phyloP scores from a whole-genome alignment of 2,329 filamentous ascomycete species.

The Fusarium albidum region DNA sequence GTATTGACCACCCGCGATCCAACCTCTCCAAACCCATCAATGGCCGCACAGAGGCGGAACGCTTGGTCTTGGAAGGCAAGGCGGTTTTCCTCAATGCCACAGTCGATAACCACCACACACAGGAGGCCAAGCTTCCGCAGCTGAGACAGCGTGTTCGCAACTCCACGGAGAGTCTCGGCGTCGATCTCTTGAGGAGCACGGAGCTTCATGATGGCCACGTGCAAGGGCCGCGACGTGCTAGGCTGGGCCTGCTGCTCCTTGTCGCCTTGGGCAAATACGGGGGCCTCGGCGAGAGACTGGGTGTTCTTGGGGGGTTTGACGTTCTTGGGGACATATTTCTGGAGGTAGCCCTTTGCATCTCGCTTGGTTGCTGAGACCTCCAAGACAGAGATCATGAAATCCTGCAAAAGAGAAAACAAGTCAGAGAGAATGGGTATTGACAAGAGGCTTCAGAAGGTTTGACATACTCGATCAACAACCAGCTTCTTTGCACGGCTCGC shows the following conservation, averaged over 20 bases:
- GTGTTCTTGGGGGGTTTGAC: conserved; percentile 36
- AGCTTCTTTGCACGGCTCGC: conserved; percentile 43
- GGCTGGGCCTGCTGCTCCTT: conserved; percentile 16
- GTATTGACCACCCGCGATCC: conserved; percentile 74
- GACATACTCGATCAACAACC: conserved; percentile 44
- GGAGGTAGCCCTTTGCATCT: conserved; percentile 90
- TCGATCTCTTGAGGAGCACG: conserved; percentile 76
- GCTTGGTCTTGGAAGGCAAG: conserved; percentile 67
- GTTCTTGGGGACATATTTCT: conserved; percentile 70
- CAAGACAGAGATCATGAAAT: conserved; percentile 86
- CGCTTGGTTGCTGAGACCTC: conserved; percentile 91
- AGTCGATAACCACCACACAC: conserved; percentile 85
- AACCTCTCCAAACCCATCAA: conserved; percentile 73
- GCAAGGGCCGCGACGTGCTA: conserved; percentile 42
- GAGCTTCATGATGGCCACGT: conserved; percentile 88
- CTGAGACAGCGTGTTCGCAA: conserved; percentile 85
- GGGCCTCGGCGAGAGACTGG: conserved; percentile 36
- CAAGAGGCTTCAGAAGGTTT: background rate
- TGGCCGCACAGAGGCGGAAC: conserved; percentile 75
- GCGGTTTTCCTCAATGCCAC: conserved; percentile 54
- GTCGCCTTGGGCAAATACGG: conserved; percentile 49
- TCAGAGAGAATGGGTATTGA: conserved; percentile 21
- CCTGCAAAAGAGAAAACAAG: conserved; percentile 54
- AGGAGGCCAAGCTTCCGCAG: conserved; percentile 82
- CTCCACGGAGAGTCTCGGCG: conserved; percentile 73